phyloP scores from a whole-genome alignment of 129 eudicot species.

The Helianthus annuus region DNA sequence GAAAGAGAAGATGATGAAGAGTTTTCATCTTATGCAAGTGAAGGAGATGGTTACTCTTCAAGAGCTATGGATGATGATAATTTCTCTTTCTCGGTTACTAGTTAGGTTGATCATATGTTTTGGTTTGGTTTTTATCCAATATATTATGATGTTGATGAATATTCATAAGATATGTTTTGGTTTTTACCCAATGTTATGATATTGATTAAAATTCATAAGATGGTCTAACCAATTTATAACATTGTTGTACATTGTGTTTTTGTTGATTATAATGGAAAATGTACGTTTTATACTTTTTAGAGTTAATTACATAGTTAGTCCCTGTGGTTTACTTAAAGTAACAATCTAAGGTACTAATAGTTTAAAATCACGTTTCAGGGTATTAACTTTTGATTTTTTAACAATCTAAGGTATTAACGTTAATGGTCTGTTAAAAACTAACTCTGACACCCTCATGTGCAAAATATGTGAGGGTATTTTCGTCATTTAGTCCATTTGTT shows the following conservation, averaged over 20 bases:
- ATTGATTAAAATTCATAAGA: neutral
- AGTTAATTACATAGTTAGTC: too few relatives aligned
- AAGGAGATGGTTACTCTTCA: conserved; percentile 35
- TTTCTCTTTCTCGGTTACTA: conserved; percentile 31
- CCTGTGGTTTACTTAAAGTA: too few relatives aligned
- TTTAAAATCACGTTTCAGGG: too few relatives aligned
- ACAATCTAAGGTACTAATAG: too few relatives aligned
- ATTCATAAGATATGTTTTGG: neutral
- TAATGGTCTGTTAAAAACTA: too few relatives aligned
- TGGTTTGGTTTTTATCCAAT: neutral
- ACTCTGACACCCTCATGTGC: too few relatives aligned
- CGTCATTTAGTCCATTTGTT: too few relatives aligned
- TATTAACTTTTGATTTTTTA: too few relatives aligned
- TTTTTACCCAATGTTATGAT: neutral
- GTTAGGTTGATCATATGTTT: neutral
- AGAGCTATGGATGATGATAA: conserved; percentile 45
- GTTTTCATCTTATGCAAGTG: conserved; percentile 44
- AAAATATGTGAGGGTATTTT: too few relatives aligned
- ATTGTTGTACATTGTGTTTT: neutral
- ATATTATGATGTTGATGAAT: neutral
- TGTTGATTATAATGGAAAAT: neutral
- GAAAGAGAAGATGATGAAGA: conserved; percentile 50
- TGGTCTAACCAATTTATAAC: neutral
- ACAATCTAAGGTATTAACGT: too few relatives aligned
- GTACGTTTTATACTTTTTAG: neutral